A percentile compares a stretch with the other conserved stretches of the same genome.
These are phyloP conservation scores for Rubroshorea leprosula DNA, from an alignment of 345 rosid genomes.

Conservation along the genomic window DNA sequence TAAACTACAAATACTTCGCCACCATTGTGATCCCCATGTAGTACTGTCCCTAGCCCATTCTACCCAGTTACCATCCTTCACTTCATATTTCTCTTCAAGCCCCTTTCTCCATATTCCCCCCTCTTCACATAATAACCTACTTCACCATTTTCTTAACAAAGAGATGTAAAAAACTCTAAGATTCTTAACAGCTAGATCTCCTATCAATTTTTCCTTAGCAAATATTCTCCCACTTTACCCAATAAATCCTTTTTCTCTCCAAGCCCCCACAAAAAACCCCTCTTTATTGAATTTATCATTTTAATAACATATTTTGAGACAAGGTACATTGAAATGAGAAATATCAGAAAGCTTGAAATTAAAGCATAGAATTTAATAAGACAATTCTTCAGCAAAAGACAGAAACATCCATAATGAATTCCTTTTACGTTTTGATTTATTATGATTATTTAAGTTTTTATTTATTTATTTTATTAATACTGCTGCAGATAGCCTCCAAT, in stretches of 20 bases:
- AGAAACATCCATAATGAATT: too few species aligned
- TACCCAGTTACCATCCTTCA: too few species aligned
- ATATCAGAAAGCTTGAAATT: not conserved
- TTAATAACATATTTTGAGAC: not conserved
- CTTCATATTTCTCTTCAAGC: too few species aligned
- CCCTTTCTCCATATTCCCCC: too few species aligned
- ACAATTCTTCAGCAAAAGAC: not conserved
- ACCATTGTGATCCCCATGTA: not conserved
- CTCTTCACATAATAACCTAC: not conserved
- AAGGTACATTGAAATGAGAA: not conserved
- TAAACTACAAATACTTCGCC: not conserved
- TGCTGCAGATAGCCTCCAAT: constrained; percentile 20
- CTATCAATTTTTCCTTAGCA: too few species aligned
- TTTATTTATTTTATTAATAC: not conserved
- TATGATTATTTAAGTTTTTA: constrained; percentile 29
- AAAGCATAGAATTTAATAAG: not conserved
- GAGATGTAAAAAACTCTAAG: not conserved
- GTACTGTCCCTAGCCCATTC: too few species aligned
- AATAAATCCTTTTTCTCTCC: too few species aligned
- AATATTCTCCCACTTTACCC: too few species aligned
- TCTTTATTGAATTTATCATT: too few species aligned
- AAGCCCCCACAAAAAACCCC: too few species aligned
- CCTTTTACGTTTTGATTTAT: too few species aligned
- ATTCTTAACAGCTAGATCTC: too few species aligned
- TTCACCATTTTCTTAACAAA: not conserved